A percentile compares a stretch with the other conserved stretches of the same genome.
phyloP scores from a whole-genome alignment of 495 filamentous ascomycete species.

The Neurospora sp. region DNA sequence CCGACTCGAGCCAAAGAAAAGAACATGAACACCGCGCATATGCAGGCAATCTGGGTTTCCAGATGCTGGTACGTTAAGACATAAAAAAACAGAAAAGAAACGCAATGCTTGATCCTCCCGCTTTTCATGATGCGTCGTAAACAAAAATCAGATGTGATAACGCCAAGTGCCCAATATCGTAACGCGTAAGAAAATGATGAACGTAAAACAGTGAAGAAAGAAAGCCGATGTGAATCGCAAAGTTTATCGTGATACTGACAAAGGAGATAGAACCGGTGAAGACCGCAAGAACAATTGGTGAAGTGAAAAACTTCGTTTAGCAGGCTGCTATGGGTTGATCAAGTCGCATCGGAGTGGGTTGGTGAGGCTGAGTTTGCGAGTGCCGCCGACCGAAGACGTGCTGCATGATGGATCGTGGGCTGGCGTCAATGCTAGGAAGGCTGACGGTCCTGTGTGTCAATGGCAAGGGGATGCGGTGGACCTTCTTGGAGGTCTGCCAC shows the following conservation, averaged over 20 bases:
- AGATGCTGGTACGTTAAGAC: background rate
- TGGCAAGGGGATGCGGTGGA: conserved; percentile 45
- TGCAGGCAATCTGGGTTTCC: background rate
- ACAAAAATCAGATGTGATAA: background rate
- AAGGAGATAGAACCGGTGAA: background rate
- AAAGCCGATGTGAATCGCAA: conserved; percentile 1
- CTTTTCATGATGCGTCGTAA: background rate
- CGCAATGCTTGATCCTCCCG: background rate
- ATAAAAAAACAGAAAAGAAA: background rate
- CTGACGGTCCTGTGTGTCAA: conserved; percentile 49
- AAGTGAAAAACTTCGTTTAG: conserved; percentile 13
- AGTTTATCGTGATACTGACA: background rate
- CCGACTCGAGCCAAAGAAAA: background rate
- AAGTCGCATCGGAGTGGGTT: conserved; percentile 30
- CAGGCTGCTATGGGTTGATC: conserved; percentile 27
- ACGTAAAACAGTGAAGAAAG: background rate
- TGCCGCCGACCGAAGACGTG: conserved; percentile 61
- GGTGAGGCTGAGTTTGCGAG: conserved; percentile 26
- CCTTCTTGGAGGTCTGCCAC: conserved; percentile 55
- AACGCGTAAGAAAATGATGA: background rate
- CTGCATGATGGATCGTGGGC: conserved; percentile 64
- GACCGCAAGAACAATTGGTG: background rate
- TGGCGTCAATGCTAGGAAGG: conserved; percentile 48
- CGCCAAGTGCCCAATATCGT: background rate
- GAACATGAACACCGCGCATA: background rate